A percentile compares a stretch with the other conserved stretches of the same genome.
Conservation (phyloP, 192 early-diverging fungal genomes). For the Backusella psychrophila region DNA sequence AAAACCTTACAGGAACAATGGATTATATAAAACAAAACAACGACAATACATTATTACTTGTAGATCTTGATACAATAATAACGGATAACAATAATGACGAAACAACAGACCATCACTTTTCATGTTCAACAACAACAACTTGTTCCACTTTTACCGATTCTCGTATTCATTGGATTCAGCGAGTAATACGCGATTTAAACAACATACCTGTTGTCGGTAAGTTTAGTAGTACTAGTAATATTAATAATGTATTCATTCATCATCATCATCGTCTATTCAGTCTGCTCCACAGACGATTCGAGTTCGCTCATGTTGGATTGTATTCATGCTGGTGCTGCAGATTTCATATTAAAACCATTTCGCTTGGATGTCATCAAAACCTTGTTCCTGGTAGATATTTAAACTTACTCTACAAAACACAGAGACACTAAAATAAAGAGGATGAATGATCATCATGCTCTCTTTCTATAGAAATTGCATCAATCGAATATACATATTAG, state of each 20-base stretch:
- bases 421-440: background rate
- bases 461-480: background rate
- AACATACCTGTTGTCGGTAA: conserved; percentile 6
- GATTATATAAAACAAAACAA: background rate
- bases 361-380: conserved; percentile 44
- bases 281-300: conserved; percentile 33
- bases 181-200: background rate
- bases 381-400: conserved; percentile 47
- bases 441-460: background rate
- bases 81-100: background rate
- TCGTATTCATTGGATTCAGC: background rate
- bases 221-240: background rate
- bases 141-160: background rate
- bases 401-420: background rate
- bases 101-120: background rate
- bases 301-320: conserved; percentile 40
- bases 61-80: conserved; percentile 7
- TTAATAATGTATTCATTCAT: background rate
- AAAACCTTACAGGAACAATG: background rate
- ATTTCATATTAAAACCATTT: conserved; percentile 52
- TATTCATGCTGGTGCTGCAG: conserved; percentile 49
- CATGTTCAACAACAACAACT: background rate
- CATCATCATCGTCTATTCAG: conserved; percentile 19
- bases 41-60: background rate
- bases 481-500: background rate